phyloP scores from a whole-genome alignment of 169 alveolate genomes.

The Prorocentrum cordatum region DNA sequence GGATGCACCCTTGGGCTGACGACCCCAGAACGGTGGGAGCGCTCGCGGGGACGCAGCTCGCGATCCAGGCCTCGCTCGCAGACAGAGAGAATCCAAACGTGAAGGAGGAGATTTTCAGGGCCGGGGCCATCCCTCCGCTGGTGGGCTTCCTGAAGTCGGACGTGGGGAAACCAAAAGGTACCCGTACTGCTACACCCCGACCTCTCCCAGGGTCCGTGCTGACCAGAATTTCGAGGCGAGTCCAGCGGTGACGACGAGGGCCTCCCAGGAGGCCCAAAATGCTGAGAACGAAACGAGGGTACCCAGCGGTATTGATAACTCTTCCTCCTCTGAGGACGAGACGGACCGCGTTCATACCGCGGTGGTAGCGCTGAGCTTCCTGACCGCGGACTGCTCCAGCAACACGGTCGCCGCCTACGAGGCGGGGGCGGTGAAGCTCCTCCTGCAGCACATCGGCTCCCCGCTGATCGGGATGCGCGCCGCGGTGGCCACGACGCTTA shows the following conservation, averaged over 20 bases:
- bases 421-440: constrained; percentile 81
- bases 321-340: constrained; percentile 72
- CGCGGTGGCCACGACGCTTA: constrained; percentile 86
- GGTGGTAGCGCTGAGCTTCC: constrained; percentile 85
- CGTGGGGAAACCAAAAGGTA: constrained; percentile 69
- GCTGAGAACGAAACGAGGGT: too few species aligned
- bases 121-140: constrained; percentile 80
- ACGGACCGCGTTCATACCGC: constrained; percentile 86
- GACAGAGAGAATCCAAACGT: constrained; percentile 77
- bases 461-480: constrained; percentile 84
- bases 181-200: too few species aligned
- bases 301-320: too few species aligned
- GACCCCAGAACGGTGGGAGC: constrained; percentile 92
- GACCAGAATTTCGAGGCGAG: neutral
- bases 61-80: constrained; percentile 83
- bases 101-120: constrained; percentile 78
- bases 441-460: constrained; percentile 83
- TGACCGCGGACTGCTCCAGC: constrained; percentile 82
- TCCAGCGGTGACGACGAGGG: neutral
- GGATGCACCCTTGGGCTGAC: constrained; percentile 93
- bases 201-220: neutral
- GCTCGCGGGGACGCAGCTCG: constrained; percentile 90
- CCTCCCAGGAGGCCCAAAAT: neutral
- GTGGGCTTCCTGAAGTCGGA: constrained; percentile 75
- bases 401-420: constrained; percentile 83